Percentiles rank a stretch among this genome's conserved stretches.
phyloP scores from a whole-genome alignment of 805 yeast species.

The Yarrowia yakushimensis region DNA sequence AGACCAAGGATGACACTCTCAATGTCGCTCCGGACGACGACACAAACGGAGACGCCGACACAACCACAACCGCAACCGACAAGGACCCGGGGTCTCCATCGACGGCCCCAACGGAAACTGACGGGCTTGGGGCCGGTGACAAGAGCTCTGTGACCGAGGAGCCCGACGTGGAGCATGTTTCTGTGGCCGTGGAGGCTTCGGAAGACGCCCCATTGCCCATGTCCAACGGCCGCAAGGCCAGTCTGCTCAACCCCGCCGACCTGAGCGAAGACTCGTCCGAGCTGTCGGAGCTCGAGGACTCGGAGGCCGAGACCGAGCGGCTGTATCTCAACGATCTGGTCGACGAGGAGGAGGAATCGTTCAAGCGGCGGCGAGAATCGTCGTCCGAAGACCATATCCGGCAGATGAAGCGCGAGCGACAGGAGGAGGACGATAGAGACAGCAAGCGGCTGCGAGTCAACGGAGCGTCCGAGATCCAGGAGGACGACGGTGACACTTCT shows the following conservation, averaged over 20 bases:
- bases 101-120: background rate
- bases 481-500: background rate
- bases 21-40: background rate
- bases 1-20: background rate
- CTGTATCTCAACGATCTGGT: conserved; percentile 56
- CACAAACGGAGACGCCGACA: background rate
- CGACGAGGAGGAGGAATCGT: conserved; percentile 32
- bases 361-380: conserved; percentile 22
- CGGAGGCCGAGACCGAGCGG: conserved; percentile 90
- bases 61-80: background rate
- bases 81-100: background rate
- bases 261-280: conserved; percentile 41
- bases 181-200: too few species aligned
- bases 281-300: conserved; percentile 45
- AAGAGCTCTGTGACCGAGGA: background rate
- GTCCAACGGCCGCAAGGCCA: conserved; percentile 3
- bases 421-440: conserved; percentile 27
- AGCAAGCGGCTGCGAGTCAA: conserved; percentile 28
- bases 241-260: conserved; percentile 18
- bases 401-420: conserved; percentile 25
- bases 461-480: background rate
- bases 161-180: background rate
- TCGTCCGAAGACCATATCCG: conserved; percentile 22
- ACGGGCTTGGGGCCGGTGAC: background rate
- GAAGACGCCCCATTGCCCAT: background rate